phyloP scores from a whole-genome alignment of 2,329 filamentous ascomycete genomes.

The Aspergillus neotritici region DNA sequence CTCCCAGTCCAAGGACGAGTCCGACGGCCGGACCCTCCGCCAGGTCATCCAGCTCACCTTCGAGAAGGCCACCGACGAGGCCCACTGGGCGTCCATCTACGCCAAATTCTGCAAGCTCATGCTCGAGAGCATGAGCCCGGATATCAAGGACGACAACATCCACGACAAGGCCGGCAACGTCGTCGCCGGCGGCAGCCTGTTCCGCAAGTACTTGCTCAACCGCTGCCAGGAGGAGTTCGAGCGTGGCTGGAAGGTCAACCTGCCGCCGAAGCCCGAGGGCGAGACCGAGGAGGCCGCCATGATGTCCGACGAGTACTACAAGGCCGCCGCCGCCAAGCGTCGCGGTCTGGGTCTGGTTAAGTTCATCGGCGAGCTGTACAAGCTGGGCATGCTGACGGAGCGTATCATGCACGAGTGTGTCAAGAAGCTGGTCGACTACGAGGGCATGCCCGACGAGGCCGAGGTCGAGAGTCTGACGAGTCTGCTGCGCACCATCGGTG shows the following conservation, averaged over 20 bases:
- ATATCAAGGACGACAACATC: constrained; percentile 93
- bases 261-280: constrained; percentile 72
- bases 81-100: constrained; percentile 98
- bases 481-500: constrained; percentile 84
- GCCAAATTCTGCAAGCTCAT: constrained; percentile 97
- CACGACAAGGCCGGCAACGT: constrained; percentile 82
- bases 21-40: constrained; percentile 85
- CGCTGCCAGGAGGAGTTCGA: constrained; percentile 98
- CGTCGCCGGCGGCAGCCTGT: constrained; percentile 85
- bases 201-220: constrained; percentile 98
- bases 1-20: constrained; percentile 90
- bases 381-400: constrained; percentile 96
- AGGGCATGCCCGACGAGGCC: constrained; percentile 86
- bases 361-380: constrained; percentile 99
- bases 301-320: constrained; percentile 94
- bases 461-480: constrained; percentile 95
- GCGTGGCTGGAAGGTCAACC: constrained; percentile 88
- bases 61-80: constrained; percentile 97
- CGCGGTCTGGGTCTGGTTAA: constrained; percentile 95
- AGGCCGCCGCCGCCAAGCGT: constrained; percentile 88
- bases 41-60: constrained; percentile 99
- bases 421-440: constrained; percentile 91
- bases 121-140: constrained; percentile 89
- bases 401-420: constrained; percentile 99
- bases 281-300: constrained; percentile 67